A percentile compares a stretch with the other conserved stretches of the same genome.
These are phyloP conservation scores for Colletotrichum incanum DNA, from an alignment of 2,329 filamentous ascomycete genomes.

Conservation along the genomic window DNA sequence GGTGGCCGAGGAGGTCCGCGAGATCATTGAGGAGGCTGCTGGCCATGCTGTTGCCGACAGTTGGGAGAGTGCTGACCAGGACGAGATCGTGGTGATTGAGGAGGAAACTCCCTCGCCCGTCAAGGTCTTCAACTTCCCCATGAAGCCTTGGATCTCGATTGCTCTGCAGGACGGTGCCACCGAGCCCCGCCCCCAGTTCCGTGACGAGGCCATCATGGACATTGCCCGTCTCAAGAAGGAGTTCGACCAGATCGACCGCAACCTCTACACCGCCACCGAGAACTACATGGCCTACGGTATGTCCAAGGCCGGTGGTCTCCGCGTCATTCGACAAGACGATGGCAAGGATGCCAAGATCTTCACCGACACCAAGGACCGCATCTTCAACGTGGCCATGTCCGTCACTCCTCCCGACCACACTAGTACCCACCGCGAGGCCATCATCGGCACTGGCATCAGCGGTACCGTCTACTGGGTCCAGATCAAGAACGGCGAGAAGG, in stretches of 20 bases:
- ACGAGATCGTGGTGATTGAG: slow-evolving; percentile 76
- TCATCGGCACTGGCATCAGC: slow-evolving; percentile 94
- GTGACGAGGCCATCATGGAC: slow-evolving; percentile 87
- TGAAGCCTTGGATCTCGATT: slow-evolving; percentile 96
- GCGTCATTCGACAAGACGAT: slow-evolving; percentile 94
- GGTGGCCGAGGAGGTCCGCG: slow-evolving; percentile 64
- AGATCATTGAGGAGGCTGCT: slow-evolving; percentile 70
- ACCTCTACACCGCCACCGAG: slow-evolving; percentile 89
- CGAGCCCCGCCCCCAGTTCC: slow-evolving; percentile 75
- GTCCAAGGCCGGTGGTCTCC: slow-evolving; percentile 91
- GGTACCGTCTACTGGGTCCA: slow-evolving; percentile 97
- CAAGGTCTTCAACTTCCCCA: slow-evolving; percentile 93
- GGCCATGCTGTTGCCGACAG: slow-evolving; percentile 81
- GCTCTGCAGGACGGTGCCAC: slow-evolving; percentile 74
- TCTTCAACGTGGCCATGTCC: slow-evolving; percentile 93
- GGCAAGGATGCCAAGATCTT: slow-evolving; percentile 94
- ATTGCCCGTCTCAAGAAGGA: slow-evolving; percentile 97
- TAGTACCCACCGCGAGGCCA: slow-evolving; percentile 78
- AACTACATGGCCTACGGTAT: slow-evolving; percentile 96
- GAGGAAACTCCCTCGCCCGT: slow-evolving; percentile 77
- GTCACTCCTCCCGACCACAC: slow-evolving; percentile 73
- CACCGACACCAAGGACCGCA: slow-evolving; percentile 90
- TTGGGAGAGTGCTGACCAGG: slow-evolving; percentile 90
- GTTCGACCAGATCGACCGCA: slow-evolving; percentile 97
- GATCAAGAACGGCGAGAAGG: slow-evolving; percentile 82